Conservation (phyloP, 768 basidiomycete genomes). For the Hericium coralloides region DNA sequence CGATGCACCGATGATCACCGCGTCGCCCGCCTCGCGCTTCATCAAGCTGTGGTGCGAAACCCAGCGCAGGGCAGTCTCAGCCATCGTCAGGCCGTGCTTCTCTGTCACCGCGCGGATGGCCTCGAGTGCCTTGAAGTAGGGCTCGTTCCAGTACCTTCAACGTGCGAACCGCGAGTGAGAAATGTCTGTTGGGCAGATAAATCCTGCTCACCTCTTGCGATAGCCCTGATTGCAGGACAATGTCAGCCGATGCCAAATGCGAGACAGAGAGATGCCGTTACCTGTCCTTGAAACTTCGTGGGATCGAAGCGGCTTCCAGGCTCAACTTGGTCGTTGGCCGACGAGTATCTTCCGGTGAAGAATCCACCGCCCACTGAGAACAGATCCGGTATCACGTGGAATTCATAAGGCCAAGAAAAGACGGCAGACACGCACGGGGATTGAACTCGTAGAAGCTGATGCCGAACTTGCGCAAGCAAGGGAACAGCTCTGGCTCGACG, state of each 20-base stretch:
- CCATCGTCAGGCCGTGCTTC: conserved; percentile 28
- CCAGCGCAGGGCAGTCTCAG: conserved; percentile 39
- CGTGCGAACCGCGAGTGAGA: neutral
- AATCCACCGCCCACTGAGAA: conserved; percentile 29
- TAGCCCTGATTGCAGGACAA: conserved; percentile 9
- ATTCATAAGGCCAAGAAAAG: neutral
- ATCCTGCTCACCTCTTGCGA: conserved; percentile 4
- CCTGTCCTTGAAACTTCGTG: conserved; percentile 35
- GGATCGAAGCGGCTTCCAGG: conserved; percentile 52
- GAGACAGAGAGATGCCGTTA: conserved; percentile 13
- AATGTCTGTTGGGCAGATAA: neutral
- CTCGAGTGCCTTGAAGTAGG: conserved; percentile 44
- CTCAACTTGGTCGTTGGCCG: conserved; percentile 32
- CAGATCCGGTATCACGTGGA: neutral
- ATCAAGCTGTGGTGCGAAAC: conserved; percentile 38
- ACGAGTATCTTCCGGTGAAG: conserved; percentile 30
- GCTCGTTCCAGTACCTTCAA: conserved; percentile 45
- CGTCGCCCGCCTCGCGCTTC: conserved; percentile 38
- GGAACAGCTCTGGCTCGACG: conserved; percentile 33
- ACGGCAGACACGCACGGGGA: conserved; percentile 24
- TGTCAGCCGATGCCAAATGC: neutral
- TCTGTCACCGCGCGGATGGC: conserved; percentile 33
- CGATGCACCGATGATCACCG: conserved; percentile 56
- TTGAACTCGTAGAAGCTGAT: conserved; percentile 34
- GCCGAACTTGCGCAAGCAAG: conserved; percentile 32